Base-by-base conservation (phyloP, 352 stramenopile genomes). In the Globisporangium recalcitrans region DNA sequence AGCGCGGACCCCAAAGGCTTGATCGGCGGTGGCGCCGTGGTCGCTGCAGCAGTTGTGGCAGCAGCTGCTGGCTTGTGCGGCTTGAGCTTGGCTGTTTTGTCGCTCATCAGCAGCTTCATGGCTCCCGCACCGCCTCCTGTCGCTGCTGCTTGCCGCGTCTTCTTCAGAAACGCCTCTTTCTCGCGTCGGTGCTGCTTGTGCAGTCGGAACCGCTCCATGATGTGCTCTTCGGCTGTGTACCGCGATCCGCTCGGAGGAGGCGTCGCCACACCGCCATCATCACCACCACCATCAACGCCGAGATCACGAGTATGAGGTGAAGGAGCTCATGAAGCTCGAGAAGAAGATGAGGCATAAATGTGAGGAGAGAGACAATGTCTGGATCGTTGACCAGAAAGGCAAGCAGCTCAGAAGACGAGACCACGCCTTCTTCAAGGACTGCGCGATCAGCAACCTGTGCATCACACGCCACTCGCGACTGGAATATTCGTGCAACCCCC, bases 151-250 rank as follows among this genome's bases (percentile, higher is more conserved):
- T 78, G 77, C 0, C 80, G 78, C 27, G 74, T 85, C 53, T 87
- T 78, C 53, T 77, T 77, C 40, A 92, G 65, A 26, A 79, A 77
- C 47, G 69, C 71, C 46, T 90, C 82, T 48, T 90, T 87, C 51
- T 88, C 68, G 21, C 82, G 75, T 5, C 78, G 78, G 29, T 91
- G 78, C 68, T 88, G 75, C 68, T 91, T 92, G 75, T 94, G 85
- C 46, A 94, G 67, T 2, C 74, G 74, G 62, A 94, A 94, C 4
- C 85, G 82, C 48, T 80, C 73, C 64, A 91, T 64, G 31, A 94
- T 71, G 60, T 88, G 61, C 63, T 85, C 75, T 52, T 92, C 75
- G 5, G 62, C 62, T 2, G 24, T 51, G 16, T 60, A 52, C 13
- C 54, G 54, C 38, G 54, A 38, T 1, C 24, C 38, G 21, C 13